These are phyloP conservation scores for Pleoardoris graminearum DNA, from an alignment of 2,329 filamentous ascomycete genomes.

Conservation along the genomic window DNA sequence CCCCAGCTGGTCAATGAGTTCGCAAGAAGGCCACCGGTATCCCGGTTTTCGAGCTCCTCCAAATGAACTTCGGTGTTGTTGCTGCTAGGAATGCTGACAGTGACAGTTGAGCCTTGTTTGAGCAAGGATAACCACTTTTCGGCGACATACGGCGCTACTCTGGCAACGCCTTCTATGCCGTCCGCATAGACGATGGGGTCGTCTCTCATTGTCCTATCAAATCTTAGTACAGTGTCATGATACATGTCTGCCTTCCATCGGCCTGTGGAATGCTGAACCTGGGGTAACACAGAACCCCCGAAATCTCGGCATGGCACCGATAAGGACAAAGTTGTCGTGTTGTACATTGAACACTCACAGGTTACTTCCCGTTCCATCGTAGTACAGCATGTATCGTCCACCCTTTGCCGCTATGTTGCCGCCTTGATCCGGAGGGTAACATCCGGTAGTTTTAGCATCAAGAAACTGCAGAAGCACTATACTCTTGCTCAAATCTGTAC, in stretches of 20 bases:
- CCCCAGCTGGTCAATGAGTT: slow-evolving; percentile 56
- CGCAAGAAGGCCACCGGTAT: slow-evolving; percentile 14
- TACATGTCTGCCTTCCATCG: no score
- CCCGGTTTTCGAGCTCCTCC: slow-evolving; percentile 20
- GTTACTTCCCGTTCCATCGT: slow-evolving; percentile 13
- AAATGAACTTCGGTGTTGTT: slow-evolving; percentile 12
- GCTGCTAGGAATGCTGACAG: slow-evolving; percentile 16
- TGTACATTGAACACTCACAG: slow-evolving; percentile 2
- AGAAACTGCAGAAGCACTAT: slow-evolving; percentile 50
- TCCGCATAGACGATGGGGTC: slow-evolving; percentile 18
- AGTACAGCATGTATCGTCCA: slow-evolving; percentile 54
- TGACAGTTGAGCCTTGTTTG: slow-evolving; percentile 15
- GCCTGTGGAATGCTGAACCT: no score
- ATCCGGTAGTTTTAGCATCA: slow-evolving; percentile 16
- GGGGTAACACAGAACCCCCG: background rate
- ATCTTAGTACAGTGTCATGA: background rate
- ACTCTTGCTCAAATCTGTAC: slow-evolving; percentile 60
- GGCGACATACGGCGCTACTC: slow-evolving; percentile 13
- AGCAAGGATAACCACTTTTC: slow-evolving; percentile 18
- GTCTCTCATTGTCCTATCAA: slow-evolving; percentile 18
- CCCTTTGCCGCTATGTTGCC: slow-evolving; percentile 52
- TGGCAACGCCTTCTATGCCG: slow-evolving; percentile 18
- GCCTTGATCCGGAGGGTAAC: slow-evolving; percentile 22
- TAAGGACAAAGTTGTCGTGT: background rate
- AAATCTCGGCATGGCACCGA: background rate